Conservation (phyloP, 1,284 basidiomycete species). For the Cystobasidium slooffiae region DNA sequence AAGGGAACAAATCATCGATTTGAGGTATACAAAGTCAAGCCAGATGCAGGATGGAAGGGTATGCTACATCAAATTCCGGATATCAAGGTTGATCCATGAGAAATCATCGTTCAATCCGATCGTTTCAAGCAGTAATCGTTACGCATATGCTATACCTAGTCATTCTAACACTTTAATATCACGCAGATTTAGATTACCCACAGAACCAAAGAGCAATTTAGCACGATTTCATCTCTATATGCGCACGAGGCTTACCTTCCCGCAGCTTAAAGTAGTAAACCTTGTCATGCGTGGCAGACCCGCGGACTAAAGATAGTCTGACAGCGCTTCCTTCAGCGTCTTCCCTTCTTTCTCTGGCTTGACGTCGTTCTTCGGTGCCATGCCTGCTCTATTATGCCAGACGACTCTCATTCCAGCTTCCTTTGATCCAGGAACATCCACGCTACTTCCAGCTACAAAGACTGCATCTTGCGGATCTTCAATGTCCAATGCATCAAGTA, state of each 20-base stretch:
- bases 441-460: slow-evolving; percentile 21
- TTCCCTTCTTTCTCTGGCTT: slow-evolving; percentile 24
- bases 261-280: background rate
- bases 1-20: slow-evolving; percentile 56
- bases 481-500: slow-evolving; percentile 17
- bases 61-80: slow-evolving; percentile 16
- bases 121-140: no score
- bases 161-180: background rate
- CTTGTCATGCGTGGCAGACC: background rate
- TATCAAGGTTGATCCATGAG: slow-evolving; percentile 24
- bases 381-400: slow-evolving; percentile 15
- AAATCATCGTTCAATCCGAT: background rate
- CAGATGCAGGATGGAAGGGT: slow-evolving; percentile 28
- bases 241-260: no score
- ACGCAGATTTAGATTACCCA: background rate
- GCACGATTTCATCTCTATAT: no score
- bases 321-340: slow-evolving; percentile 14
- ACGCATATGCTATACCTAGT: background rate
- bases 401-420: slow-evolving; percentile 25
- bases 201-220: no score
- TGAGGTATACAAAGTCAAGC: slow-evolving; percentile 55
- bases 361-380: slow-evolving; percentile 4
- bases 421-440: slow-evolving; percentile 17
- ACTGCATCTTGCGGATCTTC: slow-evolving; percentile 5
- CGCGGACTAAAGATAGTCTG: background rate